Conservation (phyloP, 768 basidiomycete species). For the Chalciporus pseudorubinellus region DNA sequence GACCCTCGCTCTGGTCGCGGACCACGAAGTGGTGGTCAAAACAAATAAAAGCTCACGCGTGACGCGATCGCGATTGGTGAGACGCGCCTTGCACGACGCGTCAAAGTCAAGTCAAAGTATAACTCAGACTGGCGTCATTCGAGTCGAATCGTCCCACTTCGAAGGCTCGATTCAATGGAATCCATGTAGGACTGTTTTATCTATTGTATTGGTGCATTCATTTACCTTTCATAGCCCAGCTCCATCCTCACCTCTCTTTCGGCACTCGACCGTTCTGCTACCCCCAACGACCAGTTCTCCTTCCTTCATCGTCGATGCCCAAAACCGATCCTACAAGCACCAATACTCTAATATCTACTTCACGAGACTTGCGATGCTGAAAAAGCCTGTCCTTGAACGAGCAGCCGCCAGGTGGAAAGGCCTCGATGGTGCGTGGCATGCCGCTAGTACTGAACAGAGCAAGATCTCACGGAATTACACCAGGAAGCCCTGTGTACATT, state of each 20-base stretch:
- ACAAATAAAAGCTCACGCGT: too few species aligned
- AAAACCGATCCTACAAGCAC: slow-evolving; percentile 56
- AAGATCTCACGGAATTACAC: slow-evolving; percentile 8
- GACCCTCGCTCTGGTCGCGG: too few species aligned
- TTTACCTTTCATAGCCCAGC: slow-evolving; percentile 18
- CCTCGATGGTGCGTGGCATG: slow-evolving; percentile 37
- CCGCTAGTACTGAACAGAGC: background rate
- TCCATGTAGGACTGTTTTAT: slow-evolving; percentile 1
- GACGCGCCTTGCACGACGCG: background rate
- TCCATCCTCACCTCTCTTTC: slow-evolving; percentile 23
- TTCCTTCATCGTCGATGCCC: slow-evolving; percentile 42
- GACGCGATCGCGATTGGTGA: too few species aligned
- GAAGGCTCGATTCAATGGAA: background rate
- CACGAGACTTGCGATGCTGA: slow-evolving; percentile 50
- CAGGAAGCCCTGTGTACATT: slow-evolving; percentile 71
- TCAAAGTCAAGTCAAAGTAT: background rate
- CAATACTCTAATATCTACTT: slow-evolving; percentile 78
- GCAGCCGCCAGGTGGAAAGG: slow-evolving; percentile 52
- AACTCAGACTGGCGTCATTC: too few species aligned
- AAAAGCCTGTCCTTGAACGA: slow-evolving; percentile 44
- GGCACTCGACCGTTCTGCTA: slow-evolving; percentile 30
- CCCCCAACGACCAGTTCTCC: slow-evolving; percentile 29
- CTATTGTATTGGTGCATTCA: background rate
- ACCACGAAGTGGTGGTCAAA: too few species aligned
- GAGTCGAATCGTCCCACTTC: background rate